Conservation (phyloP, 176 grass and related monocot species). For the Aegilops longissima region DNA sequence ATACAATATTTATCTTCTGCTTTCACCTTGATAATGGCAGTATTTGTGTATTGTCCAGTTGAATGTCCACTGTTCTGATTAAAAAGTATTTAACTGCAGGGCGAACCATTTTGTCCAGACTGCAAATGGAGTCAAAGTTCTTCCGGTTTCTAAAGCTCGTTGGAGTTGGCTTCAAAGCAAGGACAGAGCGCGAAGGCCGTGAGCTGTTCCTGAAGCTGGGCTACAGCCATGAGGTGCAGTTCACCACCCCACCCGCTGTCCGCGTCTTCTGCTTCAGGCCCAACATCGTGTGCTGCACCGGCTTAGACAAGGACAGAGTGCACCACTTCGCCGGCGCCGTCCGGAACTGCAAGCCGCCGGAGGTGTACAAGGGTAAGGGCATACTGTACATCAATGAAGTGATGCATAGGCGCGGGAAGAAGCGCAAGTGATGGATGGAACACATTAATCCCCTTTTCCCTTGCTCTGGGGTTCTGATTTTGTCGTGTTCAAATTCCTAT, state of each 20-base stretch:
- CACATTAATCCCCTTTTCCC: not conserved
- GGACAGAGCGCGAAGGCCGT: slow-evolving; percentile 39
- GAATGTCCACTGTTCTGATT: not conserved
- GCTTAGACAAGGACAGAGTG: slow-evolving; percentile 65
- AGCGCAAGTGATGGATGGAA: slow-evolving; percentile 42
- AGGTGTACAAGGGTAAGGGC: slow-evolving; percentile 83
- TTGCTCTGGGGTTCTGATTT: not conserved
- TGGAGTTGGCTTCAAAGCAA: slow-evolving; percentile 21
- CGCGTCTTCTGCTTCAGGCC: slow-evolving; percentile 80
- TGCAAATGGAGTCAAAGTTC: slow-evolving; percentile 22
- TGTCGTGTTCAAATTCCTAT: not conserved
- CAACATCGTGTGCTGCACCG: slow-evolving; percentile 71
- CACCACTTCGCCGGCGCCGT: slow-evolving; percentile 71
- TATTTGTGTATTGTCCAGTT: not conserved
- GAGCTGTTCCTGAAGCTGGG: slow-evolving; percentile 79
- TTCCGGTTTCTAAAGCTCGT: slow-evolving; percentile 13
- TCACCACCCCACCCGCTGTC: slow-evolving; percentile 61
- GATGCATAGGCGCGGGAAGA: slow-evolving; percentile 67
- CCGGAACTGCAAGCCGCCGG: slow-evolving; percentile 67
- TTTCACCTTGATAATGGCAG: not conserved
- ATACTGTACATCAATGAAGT: slow-evolving; percentile 70
- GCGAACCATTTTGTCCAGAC: not conserved
- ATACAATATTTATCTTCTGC: not conserved
- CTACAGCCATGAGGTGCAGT: slow-evolving; percentile 75
- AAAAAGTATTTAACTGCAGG: not conserved